Evolutionary conservation across 2,329 filamentous ascomycete species (phyloP).

Genomic region (Alternaria longipes): DNA sequence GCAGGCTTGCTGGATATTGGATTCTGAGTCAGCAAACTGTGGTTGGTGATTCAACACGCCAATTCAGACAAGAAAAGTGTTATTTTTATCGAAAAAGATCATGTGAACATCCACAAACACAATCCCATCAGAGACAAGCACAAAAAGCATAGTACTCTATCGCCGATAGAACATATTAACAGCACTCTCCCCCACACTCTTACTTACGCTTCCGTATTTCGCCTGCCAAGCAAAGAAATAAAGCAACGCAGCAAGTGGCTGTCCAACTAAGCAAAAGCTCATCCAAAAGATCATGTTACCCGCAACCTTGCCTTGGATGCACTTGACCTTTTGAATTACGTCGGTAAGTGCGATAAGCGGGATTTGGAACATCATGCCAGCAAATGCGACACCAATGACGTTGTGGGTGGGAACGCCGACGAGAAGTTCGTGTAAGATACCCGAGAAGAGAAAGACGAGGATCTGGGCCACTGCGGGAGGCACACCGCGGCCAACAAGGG

Average conservation of each 20-base stretch:
- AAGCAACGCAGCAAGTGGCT: slow-evolving; percentile 88
- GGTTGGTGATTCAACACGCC: slow-evolving; percentile 3
- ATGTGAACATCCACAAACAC: neutral
- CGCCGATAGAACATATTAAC: slow-evolving; percentile 34
- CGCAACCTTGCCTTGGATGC: slow-evolving; percentile 77
- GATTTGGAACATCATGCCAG: slow-evolving; percentile 93
- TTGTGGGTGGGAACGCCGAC: slow-evolving; percentile 96
- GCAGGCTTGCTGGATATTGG: slow-evolving; percentile 5
- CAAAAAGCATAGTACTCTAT: slow-evolving; percentile 8
- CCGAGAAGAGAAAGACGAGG: slow-evolving; percentile 87
- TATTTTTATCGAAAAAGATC: neutral
- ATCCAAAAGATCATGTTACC: slow-evolving; percentile 98
- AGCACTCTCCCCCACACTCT: slow-evolving; percentile 37
- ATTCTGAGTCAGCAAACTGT: neutral
- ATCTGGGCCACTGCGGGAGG: slow-evolving; percentile 74
- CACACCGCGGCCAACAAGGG: slow-evolving; percentile 85
- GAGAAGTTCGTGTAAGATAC: slow-evolving; percentile 87
- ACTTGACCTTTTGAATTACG: slow-evolving; percentile 79
- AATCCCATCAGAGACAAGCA: neutral
- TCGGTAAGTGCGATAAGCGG: slow-evolving; percentile 85
- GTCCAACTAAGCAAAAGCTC: slow-evolving; percentile 92
- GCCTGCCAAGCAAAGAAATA: slow-evolving; percentile 99
- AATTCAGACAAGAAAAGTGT: neutral
- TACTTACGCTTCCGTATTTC: slow-evolving; percentile 86
- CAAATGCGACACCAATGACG: slow-evolving; percentile 88